phyloP scores from a whole-genome alignment of 768 basidiomycete species.

The Rhodotorula diobovata region DNA sequence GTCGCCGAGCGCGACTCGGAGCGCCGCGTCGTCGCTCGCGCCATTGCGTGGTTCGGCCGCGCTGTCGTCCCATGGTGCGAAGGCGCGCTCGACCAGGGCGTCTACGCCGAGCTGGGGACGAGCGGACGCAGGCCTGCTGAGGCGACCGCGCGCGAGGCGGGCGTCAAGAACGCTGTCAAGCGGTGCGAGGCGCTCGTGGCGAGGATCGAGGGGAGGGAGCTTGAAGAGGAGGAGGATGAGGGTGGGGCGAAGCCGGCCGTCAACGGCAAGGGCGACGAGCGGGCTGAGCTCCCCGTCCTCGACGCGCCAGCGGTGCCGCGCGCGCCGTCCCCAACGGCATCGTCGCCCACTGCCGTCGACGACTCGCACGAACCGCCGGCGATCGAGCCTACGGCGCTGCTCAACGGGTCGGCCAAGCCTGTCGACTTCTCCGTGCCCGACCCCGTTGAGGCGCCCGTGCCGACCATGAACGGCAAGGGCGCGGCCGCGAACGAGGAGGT shows the following conservation, averaged over 20 bases:
- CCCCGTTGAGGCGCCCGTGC: not conserved
- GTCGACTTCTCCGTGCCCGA: conserved; percentile 2
- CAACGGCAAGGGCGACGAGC: too few relatives aligned
- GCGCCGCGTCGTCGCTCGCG: conserved; percentile 5
- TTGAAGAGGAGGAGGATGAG: not conserved
- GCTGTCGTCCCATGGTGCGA: conserved; percentile 34
- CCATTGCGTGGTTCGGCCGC: conserved; percentile 31
- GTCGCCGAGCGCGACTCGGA: conserved; percentile 16
- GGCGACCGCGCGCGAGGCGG: not conserved
- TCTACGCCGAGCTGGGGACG: conserved; percentile 17
- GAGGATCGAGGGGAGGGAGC: conserved; percentile 21
- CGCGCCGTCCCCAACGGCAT: not conserved
- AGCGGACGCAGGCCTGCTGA: not conserved
- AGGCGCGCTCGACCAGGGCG: conserved; percentile 17
- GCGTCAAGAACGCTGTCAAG: conserved; percentile 12
- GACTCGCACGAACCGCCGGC: not conserved
- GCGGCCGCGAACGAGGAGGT: too few relatives aligned
- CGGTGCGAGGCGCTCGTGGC: conserved; percentile 25
- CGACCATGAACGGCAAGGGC: not conserved
- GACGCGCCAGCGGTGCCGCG: not conserved
- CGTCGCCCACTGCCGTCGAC: not conserved
- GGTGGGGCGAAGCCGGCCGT: not conserved
- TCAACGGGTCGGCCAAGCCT: not conserved
- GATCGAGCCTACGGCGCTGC: not conserved
- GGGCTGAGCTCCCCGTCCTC: conserved; percentile 4